A percentile compares a stretch with the other conserved stretches of the same genome.
Evolutionary conservation across 2,329 filamentous ascomycete genomes (phyloP).

Genomic region (Phyllosticta citribraziliensis): DNA sequence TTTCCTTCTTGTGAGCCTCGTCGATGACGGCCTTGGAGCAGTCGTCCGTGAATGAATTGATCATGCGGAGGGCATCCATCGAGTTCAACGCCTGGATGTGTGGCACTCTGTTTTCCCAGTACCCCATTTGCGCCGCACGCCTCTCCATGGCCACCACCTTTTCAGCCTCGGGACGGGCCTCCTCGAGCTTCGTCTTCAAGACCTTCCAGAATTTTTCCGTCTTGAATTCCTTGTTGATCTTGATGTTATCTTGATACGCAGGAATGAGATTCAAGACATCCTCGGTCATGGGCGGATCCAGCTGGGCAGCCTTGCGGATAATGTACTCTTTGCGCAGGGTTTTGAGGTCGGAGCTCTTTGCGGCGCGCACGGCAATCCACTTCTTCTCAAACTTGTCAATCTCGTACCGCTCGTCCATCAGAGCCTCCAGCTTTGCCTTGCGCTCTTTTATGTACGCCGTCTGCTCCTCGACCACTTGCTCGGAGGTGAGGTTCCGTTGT

Average conservation of each 20-base stretch:
- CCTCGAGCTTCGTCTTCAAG: slow-evolving; percentile 18
- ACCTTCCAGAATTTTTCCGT: slow-evolving; percentile 20
- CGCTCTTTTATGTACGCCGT: slow-evolving; percentile 16
- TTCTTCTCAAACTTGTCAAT: slow-evolving; percentile 30
- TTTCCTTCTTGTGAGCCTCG: neutral
- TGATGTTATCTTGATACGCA: slow-evolving; percentile 29
- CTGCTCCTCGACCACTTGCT: slow-evolving; percentile 16
- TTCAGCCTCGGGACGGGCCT: slow-evolving; percentile 17
- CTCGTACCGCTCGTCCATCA: slow-evolving; percentile 21
- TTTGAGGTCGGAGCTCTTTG: slow-evolving; percentile 24
- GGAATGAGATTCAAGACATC: slow-evolving; percentile 28
- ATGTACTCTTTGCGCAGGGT: slow-evolving; percentile 26
- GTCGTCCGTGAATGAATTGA: neutral
- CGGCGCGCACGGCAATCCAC: slow-evolving; percentile 20
- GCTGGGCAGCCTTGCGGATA: slow-evolving; percentile 24
- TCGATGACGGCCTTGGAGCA: neutral
- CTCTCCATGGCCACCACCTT: slow-evolving; percentile 11
- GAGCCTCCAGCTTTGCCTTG: neutral
- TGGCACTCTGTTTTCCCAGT: slow-evolving; percentile 8
- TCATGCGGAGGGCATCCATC: neutral
- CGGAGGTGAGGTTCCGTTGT: neutral
- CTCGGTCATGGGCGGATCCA: slow-evolving; percentile 27
- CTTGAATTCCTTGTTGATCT: slow-evolving; percentile 26
- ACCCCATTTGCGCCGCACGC: slow-evolving; percentile 11
- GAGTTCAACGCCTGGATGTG: slow-evolving; percentile 1